Conservation (phyloP, 768 basidiomycete species). For the Boletus coccyginus region DNA sequence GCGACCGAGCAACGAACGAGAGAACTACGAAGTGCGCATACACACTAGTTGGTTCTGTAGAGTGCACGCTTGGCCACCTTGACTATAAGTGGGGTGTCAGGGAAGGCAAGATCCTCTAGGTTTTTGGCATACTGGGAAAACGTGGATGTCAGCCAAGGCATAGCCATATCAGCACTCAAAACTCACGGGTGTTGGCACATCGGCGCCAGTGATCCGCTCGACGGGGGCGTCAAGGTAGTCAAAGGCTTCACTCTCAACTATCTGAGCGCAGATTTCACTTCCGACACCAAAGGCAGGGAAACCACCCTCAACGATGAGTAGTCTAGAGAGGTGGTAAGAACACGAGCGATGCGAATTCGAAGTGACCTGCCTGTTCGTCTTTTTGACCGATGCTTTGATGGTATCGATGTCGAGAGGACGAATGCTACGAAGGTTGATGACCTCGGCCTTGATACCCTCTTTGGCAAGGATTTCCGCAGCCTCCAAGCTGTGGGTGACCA, state of each 20-base stretch:
- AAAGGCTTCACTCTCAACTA: slow-evolving; percentile 95
- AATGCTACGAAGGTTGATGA: slow-evolving; percentile 95
- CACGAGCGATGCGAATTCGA: not conserved
- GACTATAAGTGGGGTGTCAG: slow-evolving; percentile 83
- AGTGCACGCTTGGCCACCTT: slow-evolving; percentile 94
- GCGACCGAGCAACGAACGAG: slow-evolving; percentile 11
- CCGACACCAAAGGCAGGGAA: slow-evolving; percentile 99
- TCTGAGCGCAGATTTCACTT: slow-evolving; percentile 97
- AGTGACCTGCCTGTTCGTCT: slow-evolving; percentile 81
- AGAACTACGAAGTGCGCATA: slow-evolving; percentile 9
- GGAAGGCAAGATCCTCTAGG: slow-evolving; percentile 91
- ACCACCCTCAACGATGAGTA: slow-evolving; percentile 95
- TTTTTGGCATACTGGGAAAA: slow-evolving; percentile 76
- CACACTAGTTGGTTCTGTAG: slow-evolving; percentile 76
- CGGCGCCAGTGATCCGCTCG: slow-evolving; percentile 96
- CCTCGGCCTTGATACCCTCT: slow-evolving; percentile 96
- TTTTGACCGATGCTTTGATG: slow-evolving; percentile 96
- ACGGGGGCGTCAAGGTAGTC: slow-evolving; percentile 98
- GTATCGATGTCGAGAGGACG: slow-evolving; percentile 97
- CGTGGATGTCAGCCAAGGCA: slow-evolving; percentile 8
- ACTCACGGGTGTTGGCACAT: slow-evolving; percentile 93
- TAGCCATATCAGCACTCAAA: slow-evolving; percentile 3
- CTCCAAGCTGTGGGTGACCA: slow-evolving; percentile 94
- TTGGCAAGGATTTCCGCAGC: slow-evolving; percentile 91
- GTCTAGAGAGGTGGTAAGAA: slow-evolving; percentile 39